These are phyloP conservation scores for Neofusicoccum laricinum DNA, from an alignment of 2,329 filamentous ascomycete species.

Conservation along the genomic window DNA sequence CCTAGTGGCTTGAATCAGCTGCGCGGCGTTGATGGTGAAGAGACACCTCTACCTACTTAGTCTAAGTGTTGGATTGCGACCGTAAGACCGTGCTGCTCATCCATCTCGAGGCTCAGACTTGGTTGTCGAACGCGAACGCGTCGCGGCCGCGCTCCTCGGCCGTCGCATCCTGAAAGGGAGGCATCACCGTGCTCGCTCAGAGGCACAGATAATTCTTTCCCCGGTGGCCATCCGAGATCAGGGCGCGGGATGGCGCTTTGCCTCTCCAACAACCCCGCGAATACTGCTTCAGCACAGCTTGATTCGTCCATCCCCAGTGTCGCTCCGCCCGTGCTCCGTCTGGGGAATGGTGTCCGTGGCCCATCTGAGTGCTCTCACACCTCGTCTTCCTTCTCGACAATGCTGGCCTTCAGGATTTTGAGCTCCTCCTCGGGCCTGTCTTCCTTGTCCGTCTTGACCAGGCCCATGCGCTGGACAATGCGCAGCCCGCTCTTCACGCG, in stretches of 20 bases:
- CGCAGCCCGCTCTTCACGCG: conserved; percentile 79
- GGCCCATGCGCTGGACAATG: conserved; percentile 81
- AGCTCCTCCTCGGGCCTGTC: conserved; percentile 81
- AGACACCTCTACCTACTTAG: not conserved
- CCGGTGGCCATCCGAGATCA: not conserved
- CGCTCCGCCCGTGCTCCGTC: not conserved
- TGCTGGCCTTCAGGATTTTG: conserved; percentile 69
- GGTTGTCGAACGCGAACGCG: not conserved
- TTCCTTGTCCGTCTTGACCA: conserved; percentile 78
- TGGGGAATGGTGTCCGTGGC: not conserved
- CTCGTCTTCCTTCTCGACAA: conserved; percentile 59
- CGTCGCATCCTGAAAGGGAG: not conserved
- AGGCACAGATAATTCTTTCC: not conserved
- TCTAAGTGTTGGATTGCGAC: not conserved
- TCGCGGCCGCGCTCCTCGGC: not conserved
- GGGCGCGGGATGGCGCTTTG: not conserved
- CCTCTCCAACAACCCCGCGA: not conserved
- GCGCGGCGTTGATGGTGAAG: not conserved
- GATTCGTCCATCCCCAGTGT: no score
- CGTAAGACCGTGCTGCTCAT: not conserved
- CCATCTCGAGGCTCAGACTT: not conserved
- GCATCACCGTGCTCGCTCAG: not conserved
- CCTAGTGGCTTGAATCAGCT: not conserved
- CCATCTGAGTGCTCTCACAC: not conserved
- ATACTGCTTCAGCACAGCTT: not conserved